Evolutionary conservation across 345 rosid species (phyloP), one percentile per base, ranked within the genome.

Genomic region (Ceriops decandra): DNA sequence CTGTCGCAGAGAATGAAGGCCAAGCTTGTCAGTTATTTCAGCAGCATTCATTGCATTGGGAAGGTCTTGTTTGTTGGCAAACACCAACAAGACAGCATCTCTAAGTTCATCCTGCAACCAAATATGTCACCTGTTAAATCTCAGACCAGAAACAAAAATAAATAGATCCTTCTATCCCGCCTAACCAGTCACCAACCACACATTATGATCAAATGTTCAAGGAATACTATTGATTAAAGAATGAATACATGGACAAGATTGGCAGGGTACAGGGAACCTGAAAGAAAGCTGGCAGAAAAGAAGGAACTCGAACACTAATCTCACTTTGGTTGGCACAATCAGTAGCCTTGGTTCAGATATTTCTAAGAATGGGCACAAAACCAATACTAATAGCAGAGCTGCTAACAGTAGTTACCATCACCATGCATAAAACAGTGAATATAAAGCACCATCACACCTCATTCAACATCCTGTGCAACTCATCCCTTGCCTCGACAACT

Each of bases 381-480:
- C 15, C 24, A 35, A 52, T 1, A 57, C 26, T 15, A 57, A 24
- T 27, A 38, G 46, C 15, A 10, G 46, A 38, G 46, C 46, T 38
- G 15, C 46, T 9, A 11, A 38, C 46, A 38, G 15, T 38, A 38
- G 46, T 9, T 38, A 38, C 4, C 16, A 38, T 38, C 15, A 3
- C 46, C 13, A 38, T 38, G 46, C 15, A 42, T 46, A 57, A 52
- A 52, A 52, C 24, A n/a, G n/a, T 19, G 57, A 33, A 33, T 33
- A 33, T n/a, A n/a, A 52, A 19, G 24, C 5, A 8, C 24, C 11
- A 27, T 53, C 24, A 53, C n/a, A 53, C 57, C 57, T 53, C 57
- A 53, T 53, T 53, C 57, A 53, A 24, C 57, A 53, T 53, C 24
- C 57, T n/a, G 24, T 53, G 57, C 24, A 53, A 24, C 57, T 53